Base-by-base conservation (phyloP, 305 asterid genomes). In the Caryopteris hybrid region DNA sequence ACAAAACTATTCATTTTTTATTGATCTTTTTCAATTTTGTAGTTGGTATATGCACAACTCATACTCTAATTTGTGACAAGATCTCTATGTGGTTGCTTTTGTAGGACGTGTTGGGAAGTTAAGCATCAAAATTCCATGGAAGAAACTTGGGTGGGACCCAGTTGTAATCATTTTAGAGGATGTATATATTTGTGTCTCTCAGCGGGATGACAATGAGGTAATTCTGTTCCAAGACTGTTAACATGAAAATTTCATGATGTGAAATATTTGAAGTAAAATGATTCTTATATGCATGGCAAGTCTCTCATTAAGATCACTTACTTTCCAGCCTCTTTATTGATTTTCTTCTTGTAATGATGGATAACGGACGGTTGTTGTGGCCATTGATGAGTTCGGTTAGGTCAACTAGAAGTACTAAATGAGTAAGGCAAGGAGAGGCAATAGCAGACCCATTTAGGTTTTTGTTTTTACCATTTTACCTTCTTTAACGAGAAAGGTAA, bases 141-240 rank as follows among this genome's bases (percentile, higher is more conserved):
- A 93, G 86, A 93, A 93, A 81, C 96, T 93, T 55, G 99, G 99
- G 31, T 90, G 99, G 97, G 99, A 90, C 53, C 99, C 99, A 8
- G 79, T 93, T 22, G 86, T 88, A 57, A 87, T 93, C 77, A 82
- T 82, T 66, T 82, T 93, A 77, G 99, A 93, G 83, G 96, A 90
- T 67, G 85, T 91, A 54, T 83, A 80, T 71, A 76, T 90, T 54
- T 87, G 91, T 70, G 89, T 89, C 61, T 79, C 88, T 73, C 93
- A 83, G 47, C 84, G 99, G 31, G 92, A 87, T 73, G 94, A 93
- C 80, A 74, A 72, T 59, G 99, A 93, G 94, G 99, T 93, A 81
- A 72, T 42, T 77, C 18, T 66, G 14, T 64, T 39, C n/a, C 56
- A 50, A 50, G 63, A 43, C 48, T 54, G 21, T 29, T 31, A 10